Evolutionary conservation across 768 basidiomycete genomes (phyloP).

Genomic region (Suillus subluteus): DNA sequence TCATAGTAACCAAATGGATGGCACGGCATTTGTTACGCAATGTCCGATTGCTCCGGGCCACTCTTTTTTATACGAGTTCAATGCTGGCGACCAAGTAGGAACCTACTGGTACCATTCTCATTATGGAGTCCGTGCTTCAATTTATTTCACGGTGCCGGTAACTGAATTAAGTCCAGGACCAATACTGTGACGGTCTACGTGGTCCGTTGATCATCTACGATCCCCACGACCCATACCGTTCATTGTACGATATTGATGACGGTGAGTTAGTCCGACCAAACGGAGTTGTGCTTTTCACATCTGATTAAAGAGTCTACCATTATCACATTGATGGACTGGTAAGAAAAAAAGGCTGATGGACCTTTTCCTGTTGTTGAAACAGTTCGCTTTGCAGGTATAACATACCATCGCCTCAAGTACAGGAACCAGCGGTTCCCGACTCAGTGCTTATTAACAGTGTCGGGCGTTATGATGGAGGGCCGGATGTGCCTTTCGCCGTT

Average conservation of each 20-base stretch:
- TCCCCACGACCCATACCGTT: constrained; percentile 14
- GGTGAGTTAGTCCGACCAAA: not conserved
- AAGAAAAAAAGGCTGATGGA: not conserved
- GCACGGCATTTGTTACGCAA: not conserved
- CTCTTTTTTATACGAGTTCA: not conserved
- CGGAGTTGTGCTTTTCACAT: not conserved
- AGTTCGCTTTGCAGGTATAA: not conserved
- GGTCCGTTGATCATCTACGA: constrained; percentile 54
- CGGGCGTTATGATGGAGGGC: constrained; percentile 40
- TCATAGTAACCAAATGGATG: not conserved
- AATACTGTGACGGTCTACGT: constrained; percentile 60
- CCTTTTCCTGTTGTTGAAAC: not conserved
- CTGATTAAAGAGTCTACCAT: not conserved
- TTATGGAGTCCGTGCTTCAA: not conserved
- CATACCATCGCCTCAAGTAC: not conserved
- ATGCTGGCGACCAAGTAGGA: not conserved
- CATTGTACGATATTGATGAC: not conserved
- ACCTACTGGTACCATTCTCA: not conserved
- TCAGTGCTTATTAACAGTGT: constrained; percentile 40
- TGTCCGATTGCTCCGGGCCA: not conserved
- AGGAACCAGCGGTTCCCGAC: not conserved
- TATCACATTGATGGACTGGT: constrained; percentile 2
- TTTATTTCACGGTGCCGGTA: not conserved
- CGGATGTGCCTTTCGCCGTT: constrained; percentile 36
- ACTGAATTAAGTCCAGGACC: constrained; percentile 22